Base-by-base conservation (phyloP, 192 early-diverging fungal genomes). In the Endogone sp. region DNA sequence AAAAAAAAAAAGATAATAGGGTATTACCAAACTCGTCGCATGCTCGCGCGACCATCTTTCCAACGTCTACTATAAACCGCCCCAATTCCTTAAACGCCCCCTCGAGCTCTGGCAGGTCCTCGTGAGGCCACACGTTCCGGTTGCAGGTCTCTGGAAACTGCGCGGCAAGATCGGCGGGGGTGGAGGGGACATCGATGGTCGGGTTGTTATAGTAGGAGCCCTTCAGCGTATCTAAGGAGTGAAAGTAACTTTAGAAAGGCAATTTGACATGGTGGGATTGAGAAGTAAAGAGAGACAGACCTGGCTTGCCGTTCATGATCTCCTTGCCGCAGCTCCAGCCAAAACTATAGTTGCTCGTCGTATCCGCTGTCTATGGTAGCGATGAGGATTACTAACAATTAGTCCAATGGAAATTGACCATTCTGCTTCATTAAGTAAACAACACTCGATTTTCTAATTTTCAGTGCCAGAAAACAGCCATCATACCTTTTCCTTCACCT, bases 241-340 rank as follows among this genome's bases (percentile, higher is more conserved):
- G 16, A 37, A 24, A 32, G 24, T 26, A 22, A 6, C 16, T n/a
- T n/a, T n/a, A n/a, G n/a, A n/a, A n/a, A n/a, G n/a, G n/a, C n/a
- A n/a, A n/a, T n/a, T n/a, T n/a, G n/a, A n/a, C n/a, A n/a, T n/a
- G n/a, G n/a, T n/a, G n/a, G n/a, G n/a, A 68, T 62, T 56, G 23
- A 28, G 4, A 61, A 22, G 11, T 16, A 68, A 62, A 2, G n/a
- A 64, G n/a, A 27, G 16, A 56, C 16, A 8, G 65, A 80, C 89
- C 90, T 55, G 83, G 84, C 63, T 84, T 84, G 56, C 86, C 86
- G 49, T 90, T 87, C 76, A 89, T 83, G 27, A 82, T 72, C 67
- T 89, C 90, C 57, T 86, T 88, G 26, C 90, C 90, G 73, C 86
- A 88, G 28, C 81, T 84, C 90, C 90, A 91, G 11, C 90, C 90